Conservation (phyloP, 2,329 filamentous ascomycete genomes). For the Dactylonectria macrodidyma region DNA sequence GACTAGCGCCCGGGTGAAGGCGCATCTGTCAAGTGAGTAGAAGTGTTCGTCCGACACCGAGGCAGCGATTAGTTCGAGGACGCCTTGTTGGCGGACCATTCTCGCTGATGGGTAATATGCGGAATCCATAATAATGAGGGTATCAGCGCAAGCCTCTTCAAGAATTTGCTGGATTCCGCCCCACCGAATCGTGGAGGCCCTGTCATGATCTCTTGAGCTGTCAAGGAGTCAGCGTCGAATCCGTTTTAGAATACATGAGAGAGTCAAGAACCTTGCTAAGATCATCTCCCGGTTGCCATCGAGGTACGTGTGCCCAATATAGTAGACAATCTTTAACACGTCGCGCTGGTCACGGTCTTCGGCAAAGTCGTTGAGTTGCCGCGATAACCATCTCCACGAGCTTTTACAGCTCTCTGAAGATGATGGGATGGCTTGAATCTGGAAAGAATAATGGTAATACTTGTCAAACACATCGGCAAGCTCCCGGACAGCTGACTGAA, state of each 20-base stretch:
- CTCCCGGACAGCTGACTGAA: constrained; percentile 61
- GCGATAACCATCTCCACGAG: constrained; percentile 68
- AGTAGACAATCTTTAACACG: constrained; percentile 72
- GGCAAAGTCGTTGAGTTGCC: constrained; percentile 67
- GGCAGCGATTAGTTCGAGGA: constrained; percentile 70
- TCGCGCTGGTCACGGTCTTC: constrained; percentile 69
- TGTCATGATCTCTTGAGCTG: constrained; percentile 64
- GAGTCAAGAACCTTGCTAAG: constrained; percentile 64
- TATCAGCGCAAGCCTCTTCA: constrained; percentile 70
- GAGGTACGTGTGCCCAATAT: constrained; percentile 68
- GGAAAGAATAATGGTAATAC: constrained; percentile 66
- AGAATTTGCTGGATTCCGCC: constrained; percentile 69
- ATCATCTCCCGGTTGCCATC: constrained; percentile 71
- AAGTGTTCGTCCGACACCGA: constrained; percentile 68
- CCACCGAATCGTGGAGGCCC: constrained; percentile 67
- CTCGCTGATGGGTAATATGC: constrained; percentile 70
- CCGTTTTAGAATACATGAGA: neutral
- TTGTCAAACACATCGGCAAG: constrained; percentile 66
- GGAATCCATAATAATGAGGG: constrained; percentile 71
- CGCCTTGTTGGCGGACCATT: constrained; percentile 66
- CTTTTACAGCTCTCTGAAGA: constrained; percentile 62
- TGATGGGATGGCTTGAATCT: constrained; percentile 65
- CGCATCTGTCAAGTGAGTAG: constrained; percentile 62
- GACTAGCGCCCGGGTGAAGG: constrained; percentile 66
- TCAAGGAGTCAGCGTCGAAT: constrained; percentile 37